These are phyloP conservation scores for Phoma sp. DNA, from an alignment of 2,329 filamentous ascomycete species.

Conservation along the genomic window DNA sequence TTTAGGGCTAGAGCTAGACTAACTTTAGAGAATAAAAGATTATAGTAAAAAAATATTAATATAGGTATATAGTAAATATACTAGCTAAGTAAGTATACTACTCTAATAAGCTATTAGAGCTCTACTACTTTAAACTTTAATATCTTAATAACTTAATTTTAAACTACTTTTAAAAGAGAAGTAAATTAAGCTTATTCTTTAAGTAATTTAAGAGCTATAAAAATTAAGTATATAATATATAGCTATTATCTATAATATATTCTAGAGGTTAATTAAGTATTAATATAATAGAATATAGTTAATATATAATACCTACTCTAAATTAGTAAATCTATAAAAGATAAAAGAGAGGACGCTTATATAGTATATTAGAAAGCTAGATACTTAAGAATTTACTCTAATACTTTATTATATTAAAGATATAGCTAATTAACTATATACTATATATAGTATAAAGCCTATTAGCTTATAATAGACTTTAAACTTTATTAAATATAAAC, in stretches of 20 bases:
- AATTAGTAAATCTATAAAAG: neutral
- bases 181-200: neutral
- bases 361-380: neutral
- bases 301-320: neutral
- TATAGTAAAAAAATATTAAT: conserved; percentile 5
- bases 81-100: neutral
- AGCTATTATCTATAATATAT: neutral
- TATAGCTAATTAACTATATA: neutral
- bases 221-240: neutral
- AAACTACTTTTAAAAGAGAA: neutral
- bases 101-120: neutral
- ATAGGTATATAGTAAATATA: conserved; percentile 1
- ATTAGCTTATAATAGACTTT: neutral
- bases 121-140: neutral
- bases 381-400: neutral
- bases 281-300: neutral
- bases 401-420: neutral
- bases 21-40: no score
- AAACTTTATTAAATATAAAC: neutral
- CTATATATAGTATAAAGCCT: neutral
- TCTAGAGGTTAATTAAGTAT: neutral
- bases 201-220: neutral
- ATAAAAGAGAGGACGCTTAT: neutral
- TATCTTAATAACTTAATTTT: neutral
- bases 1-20: no score